Evolutionary conservation across 345 rosid genomes (phyloP).

Genomic region (Barbarea vulgaris): DNA sequence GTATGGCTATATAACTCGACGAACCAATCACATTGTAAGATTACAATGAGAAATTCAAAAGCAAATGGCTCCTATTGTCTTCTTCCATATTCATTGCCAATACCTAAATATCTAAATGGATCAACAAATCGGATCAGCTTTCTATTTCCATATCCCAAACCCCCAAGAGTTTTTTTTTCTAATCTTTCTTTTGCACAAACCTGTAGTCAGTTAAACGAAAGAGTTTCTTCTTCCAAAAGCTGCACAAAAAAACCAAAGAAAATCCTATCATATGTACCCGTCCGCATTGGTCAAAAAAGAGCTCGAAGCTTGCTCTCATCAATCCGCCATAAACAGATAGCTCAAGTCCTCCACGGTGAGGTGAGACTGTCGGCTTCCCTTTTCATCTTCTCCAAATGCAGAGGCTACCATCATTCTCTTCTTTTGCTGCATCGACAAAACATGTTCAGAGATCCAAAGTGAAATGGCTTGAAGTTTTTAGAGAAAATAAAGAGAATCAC

Average conservation of each 20-base stretch:
- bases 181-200: slow-evolving; percentile 25
- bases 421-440: slow-evolving; percentile 62
- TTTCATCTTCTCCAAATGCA: slow-evolving; percentile 94
- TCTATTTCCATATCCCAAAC: slow-evolving; percentile 26
- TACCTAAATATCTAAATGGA: slow-evolving; percentile 27
- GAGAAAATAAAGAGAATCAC: not conserved
- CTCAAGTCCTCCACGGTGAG: slow-evolving; percentile 83
- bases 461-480: slow-evolving; percentile 2
- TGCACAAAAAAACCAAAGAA: slow-evolving; percentile 32
- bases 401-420: slow-evolving; percentile 94
- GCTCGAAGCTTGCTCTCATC: slow-evolving; percentile 18
- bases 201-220: slow-evolving; percentile 34
- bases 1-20: not conserved
- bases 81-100: slow-evolving; percentile 3
- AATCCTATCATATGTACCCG: slow-evolving; percentile 38
- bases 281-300: slow-evolving; percentile 27
- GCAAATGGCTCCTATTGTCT: slow-evolving; percentile 17
- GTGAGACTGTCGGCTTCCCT: slow-evolving; percentile 70
- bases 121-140: slow-evolving; percentile 33
- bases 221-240: slow-evolving; percentile 27
- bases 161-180: slow-evolving; percentile 4
- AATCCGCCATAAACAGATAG: slow-evolving; percentile 81
- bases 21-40: slow-evolving; percentile 5
- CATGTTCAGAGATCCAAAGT: slow-evolving; percentile 5
- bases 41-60: slow-evolving; percentile 24